These are phyloP conservation scores for Aureoboletus auriporus DNA, from an alignment of 768 basidiomycete genomes.

Conservation along the genomic window DNA sequence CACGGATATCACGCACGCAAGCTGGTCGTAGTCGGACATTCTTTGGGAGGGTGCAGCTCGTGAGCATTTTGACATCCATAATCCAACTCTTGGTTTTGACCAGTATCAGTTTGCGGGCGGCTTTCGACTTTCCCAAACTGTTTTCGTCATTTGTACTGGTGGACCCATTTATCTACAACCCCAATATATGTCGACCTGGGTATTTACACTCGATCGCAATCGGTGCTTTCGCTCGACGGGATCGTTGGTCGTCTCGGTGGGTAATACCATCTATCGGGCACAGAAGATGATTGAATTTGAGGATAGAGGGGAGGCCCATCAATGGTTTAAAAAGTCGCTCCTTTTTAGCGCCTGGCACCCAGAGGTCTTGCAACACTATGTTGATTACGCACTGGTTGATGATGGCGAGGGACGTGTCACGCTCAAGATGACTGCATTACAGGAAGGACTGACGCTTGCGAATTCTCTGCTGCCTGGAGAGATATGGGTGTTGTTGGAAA, in stretches of 20 bases:
- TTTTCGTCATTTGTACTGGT: slow-evolving; percentile 71
- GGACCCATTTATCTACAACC: slow-evolving; percentile 65
- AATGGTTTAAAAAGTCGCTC: slow-evolving; percentile 43
- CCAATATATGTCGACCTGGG: background rate
- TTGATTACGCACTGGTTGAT: too few relatives aligned
- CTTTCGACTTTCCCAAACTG: slow-evolving; percentile 56
- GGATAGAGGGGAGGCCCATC: slow-evolving; percentile 56
- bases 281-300: background rate
- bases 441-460: too few relatives aligned
- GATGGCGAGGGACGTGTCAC: too few relatives aligned
- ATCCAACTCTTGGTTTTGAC: background rate
- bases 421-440: too few relatives aligned
- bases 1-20: slow-evolving; percentile 50
- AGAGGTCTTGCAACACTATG: too few relatives aligned
- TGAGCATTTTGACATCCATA: slow-evolving; percentile 34
- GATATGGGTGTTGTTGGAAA: too few relatives aligned
- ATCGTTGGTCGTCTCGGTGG: slow-evolving; percentile 61
- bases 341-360: too few relatives aligned
- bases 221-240: slow-evolving; percentile 56
- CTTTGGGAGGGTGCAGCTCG: slow-evolving; percentile 77
- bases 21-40: slow-evolving; percentile 78
- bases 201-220: slow-evolving; percentile 12
- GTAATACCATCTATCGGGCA: slow-evolving; percentile 2
- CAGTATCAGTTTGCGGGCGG: slow-evolving; percentile 53
- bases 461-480: too few relatives aligned